phyloP scores from a whole-genome alignment of 257 asterid species.

The Capsicum pubescens region DNA sequence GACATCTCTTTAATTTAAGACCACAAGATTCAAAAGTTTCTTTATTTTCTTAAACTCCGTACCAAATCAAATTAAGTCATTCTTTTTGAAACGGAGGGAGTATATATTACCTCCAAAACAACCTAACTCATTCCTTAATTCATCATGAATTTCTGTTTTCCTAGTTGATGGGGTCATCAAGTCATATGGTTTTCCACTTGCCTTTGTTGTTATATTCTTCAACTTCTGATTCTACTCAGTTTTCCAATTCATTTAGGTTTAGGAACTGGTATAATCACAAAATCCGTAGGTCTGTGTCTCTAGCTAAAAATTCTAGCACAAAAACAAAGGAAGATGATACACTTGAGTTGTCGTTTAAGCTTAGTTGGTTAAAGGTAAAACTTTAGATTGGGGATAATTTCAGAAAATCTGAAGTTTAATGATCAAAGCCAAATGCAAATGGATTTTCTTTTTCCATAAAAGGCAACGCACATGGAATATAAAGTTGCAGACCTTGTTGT shows the following conservation, averaged over 20 bases:
- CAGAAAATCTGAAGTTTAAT: not conserved
- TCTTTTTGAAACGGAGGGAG: too few relatives aligned
- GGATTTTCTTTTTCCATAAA: slow-evolving; percentile 13
- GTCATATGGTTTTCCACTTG: not conserved
- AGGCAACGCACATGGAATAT: not conserved
- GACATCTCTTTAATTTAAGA: too few relatives aligned
- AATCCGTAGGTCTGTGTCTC: not conserved
- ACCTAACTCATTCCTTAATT: not conserved
- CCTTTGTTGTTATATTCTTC: not conserved
- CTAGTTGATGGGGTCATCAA: not conserved
- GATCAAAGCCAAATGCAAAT: slow-evolving; percentile 7
- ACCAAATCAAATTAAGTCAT: too few relatives aligned
- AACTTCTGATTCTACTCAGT: not conserved
- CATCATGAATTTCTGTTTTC: not conserved
- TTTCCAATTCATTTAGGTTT: slow-evolving; percentile 16
- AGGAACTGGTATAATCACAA: not conserved
- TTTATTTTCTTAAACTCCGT: too few relatives aligned
- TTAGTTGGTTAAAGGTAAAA: not conserved
- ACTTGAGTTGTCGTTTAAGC: not conserved
- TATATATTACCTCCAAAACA: not conserved
- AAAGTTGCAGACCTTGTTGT: not conserved
- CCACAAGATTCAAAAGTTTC: too few relatives aligned
- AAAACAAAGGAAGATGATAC: slow-evolving; percentile 12
- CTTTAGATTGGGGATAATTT: not conserved
- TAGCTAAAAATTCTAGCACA: not conserved